Evolutionary conservation across 148 eudicot genomes (phyloP).

Genomic region (Arctostaphylos glauca): DNA sequence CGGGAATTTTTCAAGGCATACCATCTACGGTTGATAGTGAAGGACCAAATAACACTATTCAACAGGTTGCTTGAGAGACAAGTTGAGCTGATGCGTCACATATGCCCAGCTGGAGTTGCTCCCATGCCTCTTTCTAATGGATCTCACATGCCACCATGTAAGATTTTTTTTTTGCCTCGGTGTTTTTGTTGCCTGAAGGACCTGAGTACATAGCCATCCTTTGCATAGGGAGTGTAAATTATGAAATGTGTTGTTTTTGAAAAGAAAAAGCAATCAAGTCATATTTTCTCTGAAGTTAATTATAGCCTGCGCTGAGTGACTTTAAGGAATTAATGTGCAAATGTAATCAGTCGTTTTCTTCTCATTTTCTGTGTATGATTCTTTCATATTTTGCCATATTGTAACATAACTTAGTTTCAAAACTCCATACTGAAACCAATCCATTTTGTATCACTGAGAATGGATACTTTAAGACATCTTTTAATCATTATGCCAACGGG

Average conservation of each 20-base stretch:
- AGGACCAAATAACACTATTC: conserved; percentile 65
- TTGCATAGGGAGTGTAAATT: neutral
- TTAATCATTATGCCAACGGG: neutral
- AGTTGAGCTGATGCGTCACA: conserved; percentile 54
- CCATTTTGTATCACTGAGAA: neutral
- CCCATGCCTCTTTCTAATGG: conserved; percentile 58
- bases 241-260: neutral
- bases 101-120: conserved; percentile 47
- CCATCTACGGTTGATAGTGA: conserved; percentile 68
- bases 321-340: neutral
- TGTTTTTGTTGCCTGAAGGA: neutral
- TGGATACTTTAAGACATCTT: neutral
- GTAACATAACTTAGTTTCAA: neutral
- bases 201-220: neutral
- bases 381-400: neutral
- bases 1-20: conserved; percentile 88
- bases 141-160: conserved; percentile 60
- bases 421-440: neutral
- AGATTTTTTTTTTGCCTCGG: conserved; percentile 17
- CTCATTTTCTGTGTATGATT: neutral
- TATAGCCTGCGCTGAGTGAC: neutral
- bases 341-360: neutral
- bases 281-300: neutral
- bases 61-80: conserved; percentile 76
- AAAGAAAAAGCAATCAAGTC: neutral